A percentile compares a stretch with the other conserved stretches of the same genome.
Conservation (phyloP, 2,329 filamentous ascomycete genomes). For the Diplodia corticola region DNA sequence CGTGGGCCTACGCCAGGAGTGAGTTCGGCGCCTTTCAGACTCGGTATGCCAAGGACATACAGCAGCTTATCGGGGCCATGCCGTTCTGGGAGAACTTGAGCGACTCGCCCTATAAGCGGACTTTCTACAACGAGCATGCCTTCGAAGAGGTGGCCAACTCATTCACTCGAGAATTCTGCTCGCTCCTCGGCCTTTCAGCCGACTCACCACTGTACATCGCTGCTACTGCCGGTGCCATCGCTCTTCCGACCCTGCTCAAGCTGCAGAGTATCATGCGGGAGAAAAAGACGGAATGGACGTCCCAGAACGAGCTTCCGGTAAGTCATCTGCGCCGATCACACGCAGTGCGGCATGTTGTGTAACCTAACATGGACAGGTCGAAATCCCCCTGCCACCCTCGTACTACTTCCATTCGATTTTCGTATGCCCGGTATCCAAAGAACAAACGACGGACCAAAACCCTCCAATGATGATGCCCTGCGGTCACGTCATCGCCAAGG, state of each 20-base stretch:
- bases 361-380: slow-evolving; percentile 48
- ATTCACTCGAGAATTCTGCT: slow-evolving; percentile 94
- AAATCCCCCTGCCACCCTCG: slow-evolving; percentile 63
- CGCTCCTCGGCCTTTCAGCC: slow-evolving; percentile 81
- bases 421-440: slow-evolving; percentile 95
- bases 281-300: slow-evolving; percentile 93
- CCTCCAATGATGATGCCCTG: slow-evolving; percentile 97
- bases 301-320: slow-evolving; percentile 83
- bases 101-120: slow-evolving; percentile 73
- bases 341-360: slow-evolving; percentile 35
- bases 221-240: slow-evolving; percentile 87
- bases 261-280: slow-evolving; percentile 83
- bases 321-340: slow-evolving; percentile 42
- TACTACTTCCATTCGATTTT: slow-evolving; percentile 92
- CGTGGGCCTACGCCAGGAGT: slow-evolving; percentile 71
- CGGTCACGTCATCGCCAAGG: slow-evolving; percentile 87
- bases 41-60: slow-evolving; percentile 76
- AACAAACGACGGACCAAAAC: slow-evolving; percentile 89
- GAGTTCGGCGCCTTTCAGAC: slow-evolving; percentile 74
- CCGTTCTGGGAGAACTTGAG: slow-evolving; percentile 73
- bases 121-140: slow-evolving; percentile 72
- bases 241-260: slow-evolving; percentile 84
- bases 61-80: slow-evolving; percentile 78
- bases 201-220: slow-evolving; percentile 93
- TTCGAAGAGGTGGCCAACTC: slow-evolving; percentile 84